A percentile compares a stretch with the other conserved stretches of the same genome.
Conservation (phyloP, 768 basidiomycete genomes). For the Lentinula aciculospora region DNA sequence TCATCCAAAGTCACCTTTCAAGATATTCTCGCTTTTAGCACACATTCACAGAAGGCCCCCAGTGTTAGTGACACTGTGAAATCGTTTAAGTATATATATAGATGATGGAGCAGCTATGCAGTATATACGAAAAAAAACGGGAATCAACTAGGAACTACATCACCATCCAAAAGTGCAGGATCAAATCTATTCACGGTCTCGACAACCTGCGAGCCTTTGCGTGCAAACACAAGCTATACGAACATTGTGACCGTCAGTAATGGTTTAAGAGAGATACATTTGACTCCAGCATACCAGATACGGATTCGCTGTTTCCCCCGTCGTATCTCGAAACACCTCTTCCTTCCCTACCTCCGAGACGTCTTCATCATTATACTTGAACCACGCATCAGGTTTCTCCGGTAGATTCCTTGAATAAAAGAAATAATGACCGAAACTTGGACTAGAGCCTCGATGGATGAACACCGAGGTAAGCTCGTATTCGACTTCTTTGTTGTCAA, state of each 20-base stretch:
- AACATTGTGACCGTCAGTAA: neutral
- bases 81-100: too few relatives aligned
- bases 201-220: constrained; percentile 73
- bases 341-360: constrained; percentile 72
- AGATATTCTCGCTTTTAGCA: too few relatives aligned
- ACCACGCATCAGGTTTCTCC: constrained; percentile 76
- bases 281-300: constrained; percentile 57
- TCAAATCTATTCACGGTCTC: constrained; percentile 74
- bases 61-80: too few relatives aligned
- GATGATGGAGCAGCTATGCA: too few relatives aligned
- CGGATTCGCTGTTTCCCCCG: constrained; percentile 86
- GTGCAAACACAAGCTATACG: constrained; percentile 73
- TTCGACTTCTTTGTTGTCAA: constrained; percentile 53
- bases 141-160: neutral
- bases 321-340: constrained; percentile 86
- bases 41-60: too few relatives aligned
- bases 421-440: constrained; percentile 92
- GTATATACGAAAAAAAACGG: too few relatives aligned
- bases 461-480: constrained; percentile 95
- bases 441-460: constrained; percentile 86
- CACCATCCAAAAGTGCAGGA: constrained; percentile 13
- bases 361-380: constrained; percentile 94
- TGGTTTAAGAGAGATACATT: neutral
- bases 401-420: constrained; percentile 91
- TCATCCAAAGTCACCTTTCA: too few relatives aligned